phyloP scores from a whole-genome alignment of 2,329 filamentous ascomycete species.

The Celoporthe dispersa region DNA sequence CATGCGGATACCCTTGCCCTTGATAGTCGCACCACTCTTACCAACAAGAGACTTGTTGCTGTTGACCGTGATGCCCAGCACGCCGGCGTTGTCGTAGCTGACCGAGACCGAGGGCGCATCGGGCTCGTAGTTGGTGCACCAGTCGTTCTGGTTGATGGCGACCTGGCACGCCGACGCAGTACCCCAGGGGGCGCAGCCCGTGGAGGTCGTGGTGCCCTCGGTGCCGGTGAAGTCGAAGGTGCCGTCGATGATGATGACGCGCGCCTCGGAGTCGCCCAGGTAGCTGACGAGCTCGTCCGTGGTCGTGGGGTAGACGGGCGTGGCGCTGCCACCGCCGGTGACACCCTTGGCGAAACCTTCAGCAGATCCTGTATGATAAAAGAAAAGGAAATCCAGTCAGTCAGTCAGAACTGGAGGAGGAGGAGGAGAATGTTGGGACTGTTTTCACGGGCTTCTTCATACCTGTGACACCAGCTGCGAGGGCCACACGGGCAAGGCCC shows the following conservation, averaged over 20 bases:
- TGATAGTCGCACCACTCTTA: conserved; percentile 55
- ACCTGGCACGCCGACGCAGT: conserved; percentile 58
- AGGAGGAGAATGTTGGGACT: no score
- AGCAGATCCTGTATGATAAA: conserved; percentile 38
- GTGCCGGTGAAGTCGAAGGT: conserved; percentile 59
- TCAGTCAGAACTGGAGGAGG: background rate
- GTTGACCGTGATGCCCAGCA: conserved; percentile 53
- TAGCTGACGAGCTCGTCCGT: conserved; percentile 62
- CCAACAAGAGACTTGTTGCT: conserved; percentile 64
- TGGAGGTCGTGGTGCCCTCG: conserved; percentile 56
- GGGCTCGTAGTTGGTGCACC: conserved; percentile 64
- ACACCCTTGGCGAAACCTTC: conserved; percentile 54
- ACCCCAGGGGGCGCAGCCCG: conserved; percentile 63
- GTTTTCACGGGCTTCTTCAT: background rate
- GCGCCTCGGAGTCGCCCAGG: conserved; percentile 56
- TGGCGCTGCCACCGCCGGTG: conserved; percentile 62
- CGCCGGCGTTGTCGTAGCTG: conserved; percentile 56
- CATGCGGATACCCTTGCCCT: conserved; percentile 60
- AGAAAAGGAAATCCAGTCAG: background rate
- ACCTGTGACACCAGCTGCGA: conserved; percentile 22
- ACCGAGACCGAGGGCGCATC: conserved; percentile 47
- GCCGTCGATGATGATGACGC: conserved; percentile 63
- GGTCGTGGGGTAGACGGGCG: conserved; percentile 56
- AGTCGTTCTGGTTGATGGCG: conserved; percentile 63
- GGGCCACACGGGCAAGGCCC: conserved; percentile 8